Evolutionary conservation across 1,284 basidiomycete species (phyloP), one percentile per base, ranked within the genome.

Genomic region (Laetiporus sulphureus): DNA sequence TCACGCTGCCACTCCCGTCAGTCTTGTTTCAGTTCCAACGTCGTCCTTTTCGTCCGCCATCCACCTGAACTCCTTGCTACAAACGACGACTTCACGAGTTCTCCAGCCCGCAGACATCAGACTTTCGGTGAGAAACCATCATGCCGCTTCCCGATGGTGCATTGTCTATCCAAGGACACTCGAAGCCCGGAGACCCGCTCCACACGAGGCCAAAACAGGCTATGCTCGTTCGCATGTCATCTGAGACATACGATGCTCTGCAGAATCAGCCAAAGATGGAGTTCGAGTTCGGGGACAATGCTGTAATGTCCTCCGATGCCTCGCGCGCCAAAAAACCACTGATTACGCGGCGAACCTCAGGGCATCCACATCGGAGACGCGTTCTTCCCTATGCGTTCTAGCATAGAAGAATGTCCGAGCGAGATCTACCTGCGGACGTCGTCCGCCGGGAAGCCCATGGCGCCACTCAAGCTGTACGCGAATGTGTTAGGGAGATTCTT

Each of bases 221-320:
- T 32, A 80, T 85, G 73, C 64, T 87, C 40, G 71, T 87, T 24
- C 76, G 81, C 40, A 71, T 87, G 72, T 76, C 83, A 1, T 67
- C 72, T 32, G 80, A 83, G 57, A 75, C 78, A 0, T 66, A 85
- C 44, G 76, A 83, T 35, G 78, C 79, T 0, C 71, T 87, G 29
- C 71, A 79, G 37, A 64, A 62, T 25, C 60, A 71, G 19, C 68
- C 74, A 1, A 59, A 57, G 20, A 57, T 85, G 54, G 65, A 78
- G 31, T 71, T 86, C 45, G 69, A 79, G 49, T 81, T 85, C 54
- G 74, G 73, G 15, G 65, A 72, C 24, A 66, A 55, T 37, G 73
- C 54, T 75, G 61, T 24, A 11, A 38, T 21, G 7, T 30, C 42
- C n/a, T 19, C 20, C 29, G 23, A 16, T n/a, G n/a, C n/a, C n/a